Evolutionary conservation across 2,329 filamentous ascomycete genomes (phyloP), one percentile per base, ranked within the genome.

Genomic region (Arthroderma uncinatum): DNA sequence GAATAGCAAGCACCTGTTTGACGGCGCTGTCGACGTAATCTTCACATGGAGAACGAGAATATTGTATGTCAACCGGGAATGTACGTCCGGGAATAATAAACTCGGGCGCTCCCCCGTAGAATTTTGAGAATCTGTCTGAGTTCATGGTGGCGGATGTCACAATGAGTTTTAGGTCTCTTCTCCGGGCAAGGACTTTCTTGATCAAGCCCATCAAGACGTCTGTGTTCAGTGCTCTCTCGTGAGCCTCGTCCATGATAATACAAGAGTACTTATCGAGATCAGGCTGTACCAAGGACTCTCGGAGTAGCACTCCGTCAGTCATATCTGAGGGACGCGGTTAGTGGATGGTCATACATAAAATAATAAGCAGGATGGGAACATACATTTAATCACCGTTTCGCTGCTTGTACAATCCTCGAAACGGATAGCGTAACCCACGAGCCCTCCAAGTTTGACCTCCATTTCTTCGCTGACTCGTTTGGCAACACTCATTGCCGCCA

Each of bases 121-220:
- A 98, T 57, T 92, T 86, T 0, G 92, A 93, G 68, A 98, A 98
- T 1, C 91, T 83, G 65, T 96, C 93, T 23, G 93, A 83, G 70
- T 98, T 98, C 93, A 98, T 97, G 0, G 93, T 98, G 4, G 93
- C 94, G 12, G 93, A 97, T 0, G 93, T 98, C 55, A 98, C 92
- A 59, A 98, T 97, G 52, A 98, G 78, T 71, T 97, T 98, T 52
- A 98, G 77, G 67, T 98, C 93, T 65, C 90, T 82, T 59, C 94
- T 82, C 55, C 92, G 81, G 61, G 92, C 86, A 50, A 98, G 75
- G 2, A 98, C 92, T 73, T 98, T 98, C 71, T 97, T 98, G 75
- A 98, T 92, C 28, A 98, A 75, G 0, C 93, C 93, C 88, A 98
- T 95, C 12, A 98, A 76, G 16, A 98, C 92, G 70, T 98, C 93